Evolutionary conservation across 495 filamentous ascomycete species (phyloP).

Genomic region (Penicillium crystallinum): DNA sequence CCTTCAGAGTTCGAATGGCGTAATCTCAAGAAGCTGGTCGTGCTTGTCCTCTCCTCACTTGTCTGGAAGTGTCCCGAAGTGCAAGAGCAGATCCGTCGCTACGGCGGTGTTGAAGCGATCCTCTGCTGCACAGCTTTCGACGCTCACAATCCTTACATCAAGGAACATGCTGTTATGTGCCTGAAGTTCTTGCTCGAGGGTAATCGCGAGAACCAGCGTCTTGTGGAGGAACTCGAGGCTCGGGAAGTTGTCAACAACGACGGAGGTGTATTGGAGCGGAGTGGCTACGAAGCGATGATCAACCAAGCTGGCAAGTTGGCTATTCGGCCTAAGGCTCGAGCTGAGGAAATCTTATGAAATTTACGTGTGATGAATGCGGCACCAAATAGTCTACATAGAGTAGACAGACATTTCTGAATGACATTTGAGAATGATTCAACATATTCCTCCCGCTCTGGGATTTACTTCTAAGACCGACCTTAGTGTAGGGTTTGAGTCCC

Average conservation of each 20-base stretch:
- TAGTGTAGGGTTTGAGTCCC: no score
- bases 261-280: slow-evolving; percentile 42
- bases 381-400: background rate
- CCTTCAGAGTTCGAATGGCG: slow-evolving; percentile 89
- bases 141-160: slow-evolving; percentile 81
- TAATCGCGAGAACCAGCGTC: slow-evolving; percentile 69
- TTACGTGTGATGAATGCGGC: background rate
- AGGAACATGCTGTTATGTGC: slow-evolving; percentile 87
- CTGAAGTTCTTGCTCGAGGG: slow-evolving; percentile 85
- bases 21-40: slow-evolving; percentile 85
- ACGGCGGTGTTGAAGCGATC: slow-evolving; percentile 79
- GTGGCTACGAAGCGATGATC: slow-evolving; percentile 51
- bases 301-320: slow-evolving; percentile 48
- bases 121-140: slow-evolving; percentile 82
- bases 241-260: slow-evolving; percentile 47
- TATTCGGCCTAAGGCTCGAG: slow-evolving; percentile 30
- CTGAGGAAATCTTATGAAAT: background rate
- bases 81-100: slow-evolving; percentile 75
- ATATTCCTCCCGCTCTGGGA: no score
- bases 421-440: background rate
- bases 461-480: no score
- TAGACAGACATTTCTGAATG: background rate
- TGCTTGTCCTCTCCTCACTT: slow-evolving; percentile 79
- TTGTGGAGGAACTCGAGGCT: slow-evolving; percentile 62
- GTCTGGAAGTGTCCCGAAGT: slow-evolving; percentile 75